Evolutionary conservation across 208 protist genomes (phyloP).

Genomic region (Trypanosoma caninum): DNA sequence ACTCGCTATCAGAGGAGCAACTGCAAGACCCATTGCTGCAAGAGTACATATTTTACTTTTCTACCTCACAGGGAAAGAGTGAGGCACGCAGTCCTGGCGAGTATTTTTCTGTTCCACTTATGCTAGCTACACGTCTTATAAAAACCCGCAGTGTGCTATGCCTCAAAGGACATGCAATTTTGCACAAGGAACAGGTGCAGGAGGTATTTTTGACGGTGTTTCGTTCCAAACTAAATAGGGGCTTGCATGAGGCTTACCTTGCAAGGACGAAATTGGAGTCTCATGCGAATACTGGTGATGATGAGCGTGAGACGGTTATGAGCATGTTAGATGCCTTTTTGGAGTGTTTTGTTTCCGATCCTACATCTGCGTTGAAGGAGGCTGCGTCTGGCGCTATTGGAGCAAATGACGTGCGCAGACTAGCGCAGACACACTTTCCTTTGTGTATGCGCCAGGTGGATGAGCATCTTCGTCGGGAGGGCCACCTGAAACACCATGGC

Average conservation of each 20-base stretch:
- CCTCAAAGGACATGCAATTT: constrained; percentile 60
- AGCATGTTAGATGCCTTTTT: constrained; percentile 85
- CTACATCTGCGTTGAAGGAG: constrained; percentile 50
- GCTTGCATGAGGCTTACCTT: constrained; percentile 77
- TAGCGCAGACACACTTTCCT: constrained; percentile 88
- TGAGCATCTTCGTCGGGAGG: constrained; percentile 68
- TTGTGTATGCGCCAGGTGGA: constrained; percentile 90
- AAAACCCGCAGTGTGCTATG: constrained; percentile 69
- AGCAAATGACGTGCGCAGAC: constrained; percentile 67
- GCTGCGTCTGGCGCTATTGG: constrained; percentile 47
- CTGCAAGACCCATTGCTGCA: constrained; percentile 35
- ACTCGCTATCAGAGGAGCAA: constrained; percentile 42
- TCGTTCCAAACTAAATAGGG: constrained; percentile 50
- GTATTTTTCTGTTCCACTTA: constrained; percentile 72
- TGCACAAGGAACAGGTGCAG: constrained; percentile 74
- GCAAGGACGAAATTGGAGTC: constrained; percentile 57
- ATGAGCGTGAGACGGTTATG: constrained; percentile 64
- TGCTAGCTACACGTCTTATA: constrained; percentile 76
- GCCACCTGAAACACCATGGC: constrained; percentile 89
- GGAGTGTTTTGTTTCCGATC: constrained; percentile 74
- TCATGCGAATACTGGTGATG: constrained; percentile 60
- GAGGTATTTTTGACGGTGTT: constrained; percentile 86
- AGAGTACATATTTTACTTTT: constrained; percentile 65
- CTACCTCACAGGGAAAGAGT: constrained; percentile 15
- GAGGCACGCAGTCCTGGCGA: constrained; percentile 40